Conservation (phyloP, 768 basidiomycete species). For the Mycena rebaudengoi region DNA sequence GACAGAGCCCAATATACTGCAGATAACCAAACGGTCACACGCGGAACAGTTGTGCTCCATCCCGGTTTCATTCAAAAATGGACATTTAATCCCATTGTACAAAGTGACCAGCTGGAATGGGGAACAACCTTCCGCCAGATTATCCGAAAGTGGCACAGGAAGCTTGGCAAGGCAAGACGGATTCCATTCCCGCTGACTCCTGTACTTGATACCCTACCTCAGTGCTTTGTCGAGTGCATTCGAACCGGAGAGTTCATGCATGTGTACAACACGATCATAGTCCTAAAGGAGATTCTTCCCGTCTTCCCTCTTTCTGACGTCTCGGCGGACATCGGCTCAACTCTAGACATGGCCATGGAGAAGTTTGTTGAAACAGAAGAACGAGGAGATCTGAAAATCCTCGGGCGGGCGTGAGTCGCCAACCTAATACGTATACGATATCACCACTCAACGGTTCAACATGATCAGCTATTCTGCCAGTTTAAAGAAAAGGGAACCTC, state of each 20-base stretch:
- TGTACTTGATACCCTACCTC: conserved; percentile 1
- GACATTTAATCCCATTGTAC: conserved; percentile 51
- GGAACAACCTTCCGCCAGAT: conserved; percentile 68
- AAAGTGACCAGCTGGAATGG: conserved; percentile 73
- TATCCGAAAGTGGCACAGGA: conserved; percentile 85
- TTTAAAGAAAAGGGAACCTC: conserved; percentile 73
- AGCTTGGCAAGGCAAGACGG: conserved; percentile 66
- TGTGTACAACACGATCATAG: conserved; percentile 95
- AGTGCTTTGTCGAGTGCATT: conserved; percentile 86
- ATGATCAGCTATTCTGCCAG: conserved; percentile 70
- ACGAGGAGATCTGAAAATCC: conserved; percentile 84
- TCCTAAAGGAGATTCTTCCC: conserved; percentile 89
- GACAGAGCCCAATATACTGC: conserved; percentile 79
- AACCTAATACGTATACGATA: too few species aligned
- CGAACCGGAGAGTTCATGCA: conserved; percentile 95
- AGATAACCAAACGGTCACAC: conserved; percentile 72
- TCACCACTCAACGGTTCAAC: too few species aligned
- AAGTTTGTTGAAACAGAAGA: conserved; percentile 78
- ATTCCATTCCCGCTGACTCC: background rate
- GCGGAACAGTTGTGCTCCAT: conserved; percentile 65
- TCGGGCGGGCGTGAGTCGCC: conserved; percentile 78
- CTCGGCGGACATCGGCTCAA: conserved; percentile 57
- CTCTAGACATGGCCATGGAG: conserved; percentile 69
- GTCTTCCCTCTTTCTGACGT: conserved; percentile 84
- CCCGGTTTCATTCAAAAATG: conserved; percentile 75